Percentiles rank a stretch among this genome's conserved stretches.
Conservation (phyloP, 352 stramenopile species). For the Pythium scleroteichum region DNA sequence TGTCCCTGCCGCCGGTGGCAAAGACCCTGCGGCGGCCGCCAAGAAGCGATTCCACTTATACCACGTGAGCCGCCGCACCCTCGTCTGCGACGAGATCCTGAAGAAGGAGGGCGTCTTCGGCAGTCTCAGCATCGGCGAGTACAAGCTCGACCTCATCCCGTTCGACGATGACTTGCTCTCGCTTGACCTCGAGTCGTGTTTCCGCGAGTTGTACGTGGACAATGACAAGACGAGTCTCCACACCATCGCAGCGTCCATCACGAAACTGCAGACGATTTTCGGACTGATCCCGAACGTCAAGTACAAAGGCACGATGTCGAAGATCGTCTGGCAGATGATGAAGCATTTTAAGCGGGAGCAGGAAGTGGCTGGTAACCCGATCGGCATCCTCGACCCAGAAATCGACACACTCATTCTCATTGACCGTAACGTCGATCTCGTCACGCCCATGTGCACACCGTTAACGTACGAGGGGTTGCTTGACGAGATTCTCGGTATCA, state of each 20-base stretch:
- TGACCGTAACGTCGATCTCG: conserved; percentile 94
- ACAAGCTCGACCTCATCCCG: conserved; percentile 94
- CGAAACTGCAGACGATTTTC: conserved; percentile 93
- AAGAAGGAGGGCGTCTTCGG: conserved; percentile 90
- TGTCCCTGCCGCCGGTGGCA: conserved; percentile 16
- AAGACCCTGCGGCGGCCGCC: conserved; percentile 19
- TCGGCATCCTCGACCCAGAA: conserved; percentile 78
- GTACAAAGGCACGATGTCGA: conserved; percentile 90
- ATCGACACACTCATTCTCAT: conserved; percentile 95
- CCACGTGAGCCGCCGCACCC: conserved; percentile 89
- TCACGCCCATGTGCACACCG: conserved; percentile 95
- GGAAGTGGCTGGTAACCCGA: conserved; percentile 74
- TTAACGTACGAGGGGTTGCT: conserved; percentile 97
- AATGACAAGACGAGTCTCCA: conserved; percentile 89
- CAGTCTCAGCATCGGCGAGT: conserved; percentile 85
- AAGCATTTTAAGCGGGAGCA: conserved; percentile 92
- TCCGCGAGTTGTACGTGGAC: conserved; percentile 88
- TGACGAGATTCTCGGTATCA: conserved; percentile 96
- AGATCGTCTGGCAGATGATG: conserved; percentile 92
- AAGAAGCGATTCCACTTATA: conserved; percentile 89
- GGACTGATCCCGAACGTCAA: conserved; percentile 94
- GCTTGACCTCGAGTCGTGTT: conserved; percentile 90
- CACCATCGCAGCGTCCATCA: conserved; percentile 85
- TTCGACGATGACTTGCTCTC: conserved; percentile 95
- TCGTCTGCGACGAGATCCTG: conserved; percentile 90